Evolutionary conservation across 2,329 filamentous ascomycete species (phyloP), one percentile per base, ranked within the genome.

Genomic region (Talaromyces islandicus): DNA sequence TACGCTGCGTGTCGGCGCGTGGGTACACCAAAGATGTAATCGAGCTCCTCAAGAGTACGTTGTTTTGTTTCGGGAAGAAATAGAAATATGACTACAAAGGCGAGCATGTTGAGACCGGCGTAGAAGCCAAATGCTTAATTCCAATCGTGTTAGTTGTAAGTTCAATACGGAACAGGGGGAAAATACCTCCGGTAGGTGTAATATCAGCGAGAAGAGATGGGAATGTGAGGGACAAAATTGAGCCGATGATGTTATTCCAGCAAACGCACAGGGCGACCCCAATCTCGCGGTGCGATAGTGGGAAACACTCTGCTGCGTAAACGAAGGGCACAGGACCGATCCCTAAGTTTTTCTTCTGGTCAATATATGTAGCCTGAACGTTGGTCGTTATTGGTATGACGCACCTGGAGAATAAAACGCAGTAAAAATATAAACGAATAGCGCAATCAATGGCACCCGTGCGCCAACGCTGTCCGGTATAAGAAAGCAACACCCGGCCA

Each of bases 351-450:
- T 43, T 27, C n/a, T 24, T 62, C 62, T 64, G 25, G 11, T 21
- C n/a, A 14, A 19, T 32, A 38, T 38, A 2, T n/a, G 35, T 73
- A 52, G 12, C 73, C 64, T 4, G n/a, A 48, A 3, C 61, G 27
- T 14, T 21, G 1, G n/a, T 2, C 14, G 11, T 17, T n/a, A 51
- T 7, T 19, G 4, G 4, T n/a, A 68, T 14, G 63, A 63, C 69
- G 89, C 87, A 3, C 82, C 85, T 0, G 84, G 83, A 0, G 83
- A 85, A 73, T 87, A 87, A 68, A 85, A 85, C 7, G 83, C 83
- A 1, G 81, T 83, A 63, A 88, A 89, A n/a, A 89, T 70, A 72
- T 84, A 88, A 63, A 88, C 76, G 63, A 88, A 88, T 3, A 86
- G 70, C 0, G 84, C 83, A 54, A 87, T 81, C 0, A 84, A 70